Evolutionary conservation across 75 land plant species (phyloP), one percentile per base, ranked within the genome.

Genomic region (Gnetum montanum): DNA sequence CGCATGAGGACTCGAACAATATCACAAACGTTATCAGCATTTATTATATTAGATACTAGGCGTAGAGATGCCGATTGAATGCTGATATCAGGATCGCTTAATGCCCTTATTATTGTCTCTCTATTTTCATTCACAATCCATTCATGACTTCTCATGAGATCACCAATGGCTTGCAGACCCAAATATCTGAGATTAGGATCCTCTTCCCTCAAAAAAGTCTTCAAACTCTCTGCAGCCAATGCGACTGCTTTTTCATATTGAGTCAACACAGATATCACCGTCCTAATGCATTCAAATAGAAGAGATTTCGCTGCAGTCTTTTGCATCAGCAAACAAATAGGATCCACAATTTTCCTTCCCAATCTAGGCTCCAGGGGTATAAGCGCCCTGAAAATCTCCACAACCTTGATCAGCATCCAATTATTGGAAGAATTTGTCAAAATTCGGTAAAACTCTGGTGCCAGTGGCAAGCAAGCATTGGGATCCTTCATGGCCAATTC

Each of bases 111-210:
- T 11, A 94, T 77, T 22, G 69, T 51, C 11, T 80, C 84, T 63
- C 86, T 82, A 49, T 75, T 85, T 60, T 85, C 86, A 31, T 74
- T 62, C 27, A 90, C 76, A 2, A 86, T 85, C 86, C 81, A 79
- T 61, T 70, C 57, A 44, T 85, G 74, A 35, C 52, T 71, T 6
- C 61, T 60, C 53, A 73, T 70, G 6, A 90, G 57, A 31, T 62
- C 47, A 1, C 76, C 43, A 16, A 94, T 70, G 4, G 85, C 87
- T 18, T 76, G 81, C 60, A 94, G 49, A 3, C 96, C 96, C 47
- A 94, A 71, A 55, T 80, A 94, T 76, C 69, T 82, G 13, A 94
- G 67, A 74, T 94, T 94, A 6, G 85, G 81, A 75, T 94, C 98
- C 34, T 88, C 89, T 5, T 65, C 54, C 8, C 18, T 30, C 62